Conservation (phyloP, 169 alveolate species). For the Miamiensis avidus region DNA sequence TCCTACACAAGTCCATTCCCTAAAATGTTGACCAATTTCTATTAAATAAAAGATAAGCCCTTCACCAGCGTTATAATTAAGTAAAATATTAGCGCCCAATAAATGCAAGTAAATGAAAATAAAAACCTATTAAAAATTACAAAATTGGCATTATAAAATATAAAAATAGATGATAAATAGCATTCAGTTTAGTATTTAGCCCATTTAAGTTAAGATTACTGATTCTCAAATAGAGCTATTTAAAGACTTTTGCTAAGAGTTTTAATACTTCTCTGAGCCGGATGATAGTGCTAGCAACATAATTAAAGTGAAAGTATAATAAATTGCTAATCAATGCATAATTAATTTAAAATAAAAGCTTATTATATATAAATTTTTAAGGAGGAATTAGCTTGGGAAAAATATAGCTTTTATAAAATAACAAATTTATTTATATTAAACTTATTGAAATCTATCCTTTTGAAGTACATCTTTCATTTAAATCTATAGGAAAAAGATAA, state of each 20-base stretch:
- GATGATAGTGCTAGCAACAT: too few species aligned
- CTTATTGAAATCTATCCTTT: conserved; percentile 14
- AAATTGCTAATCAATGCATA: too few species aligned
- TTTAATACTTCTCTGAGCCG: too few species aligned
- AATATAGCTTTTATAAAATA: not conserved
- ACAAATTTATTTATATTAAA: conserved; percentile 7
- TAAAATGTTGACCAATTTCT: not conserved
- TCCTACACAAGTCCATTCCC: not conserved
- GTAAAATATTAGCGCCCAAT: not conserved
- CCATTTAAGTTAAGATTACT: not conserved
- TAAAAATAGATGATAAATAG: not conserved
- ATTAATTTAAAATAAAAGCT: too few species aligned
- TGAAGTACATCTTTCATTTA: conserved; percentile 2
- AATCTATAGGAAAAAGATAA: not conserved
- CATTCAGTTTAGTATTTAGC: not conserved
- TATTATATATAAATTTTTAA: too few species aligned
- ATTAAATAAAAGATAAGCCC: not conserved
- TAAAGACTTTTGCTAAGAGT: too few species aligned
- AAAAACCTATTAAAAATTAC: too few species aligned
- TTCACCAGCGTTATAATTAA: too few species aligned
- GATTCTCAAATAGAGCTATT: not conserved
- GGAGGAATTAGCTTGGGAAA: not conserved
- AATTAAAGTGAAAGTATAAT: too few species aligned
- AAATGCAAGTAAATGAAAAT: not conserved
- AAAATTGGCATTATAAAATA: too few species aligned